These are phyloP conservation scores for Sanghuangporus baumii DNA, from an alignment of 1,284 basidiomycete species.

Conservation along the genomic window DNA sequence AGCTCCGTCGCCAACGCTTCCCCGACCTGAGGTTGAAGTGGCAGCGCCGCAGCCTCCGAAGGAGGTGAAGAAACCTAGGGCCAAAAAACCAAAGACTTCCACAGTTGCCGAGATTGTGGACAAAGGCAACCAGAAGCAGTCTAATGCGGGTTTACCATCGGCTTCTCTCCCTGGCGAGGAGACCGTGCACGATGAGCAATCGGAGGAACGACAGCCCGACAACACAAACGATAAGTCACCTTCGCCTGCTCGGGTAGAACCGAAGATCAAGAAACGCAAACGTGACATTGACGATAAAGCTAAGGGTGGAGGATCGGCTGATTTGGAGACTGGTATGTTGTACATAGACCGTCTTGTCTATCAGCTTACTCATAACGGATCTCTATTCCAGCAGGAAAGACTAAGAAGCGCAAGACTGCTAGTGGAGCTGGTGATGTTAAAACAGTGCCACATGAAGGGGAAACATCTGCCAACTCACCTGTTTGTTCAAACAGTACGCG, in stretches of 20 bases:
- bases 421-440: not conserved
- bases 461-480: not conserved
- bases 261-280: not conserved
- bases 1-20: not conserved
- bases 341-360: not conserved
- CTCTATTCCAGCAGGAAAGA: not conserved
- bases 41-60: not conserved
- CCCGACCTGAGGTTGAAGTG: not conserved
- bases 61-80: not conserved
- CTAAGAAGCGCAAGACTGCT: constrained; percentile 1
- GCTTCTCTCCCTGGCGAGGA: not conserved
- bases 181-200: not conserved
- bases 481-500: not conserved
- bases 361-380: not conserved
- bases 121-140: not conserved
- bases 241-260: not conserved
- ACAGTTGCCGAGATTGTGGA: not conserved
- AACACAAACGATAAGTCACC: not conserved
- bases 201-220: not conserved
- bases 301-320: not conserved
- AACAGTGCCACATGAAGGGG: not conserved
- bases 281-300: not conserved
- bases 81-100: not conserved
- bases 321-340: not conserved
- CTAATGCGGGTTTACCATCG: not conserved